phyloP scores from a whole-genome alignment of 2,329 filamentous ascomycete species.

The Purpureocillium takamizusanense region DNA sequence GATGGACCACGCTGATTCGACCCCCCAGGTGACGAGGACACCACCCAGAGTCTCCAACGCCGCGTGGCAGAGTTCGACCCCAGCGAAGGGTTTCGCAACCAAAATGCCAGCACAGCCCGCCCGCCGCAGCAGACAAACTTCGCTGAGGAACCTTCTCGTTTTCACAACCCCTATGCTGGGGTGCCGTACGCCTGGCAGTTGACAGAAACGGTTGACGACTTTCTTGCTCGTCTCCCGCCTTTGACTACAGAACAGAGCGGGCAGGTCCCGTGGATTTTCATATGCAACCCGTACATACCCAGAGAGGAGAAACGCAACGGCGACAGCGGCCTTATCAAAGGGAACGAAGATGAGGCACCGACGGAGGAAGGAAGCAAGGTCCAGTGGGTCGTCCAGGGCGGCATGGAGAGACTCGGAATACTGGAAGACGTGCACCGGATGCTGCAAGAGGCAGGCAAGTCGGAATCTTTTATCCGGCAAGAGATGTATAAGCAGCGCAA shows the following conservation, averaged over 20 bases:
- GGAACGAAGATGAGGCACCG: slow-evolving; percentile 40
- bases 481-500: slow-evolving; percentile 41
- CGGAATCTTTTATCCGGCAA: slow-evolving; percentile 26
- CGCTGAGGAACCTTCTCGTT: slow-evolving; percentile 15
- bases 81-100: slow-evolving; percentile 29
- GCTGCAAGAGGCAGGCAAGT: slow-evolving; percentile 28
- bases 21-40: slow-evolving; percentile 44
- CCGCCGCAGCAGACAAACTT: slow-evolving; percentile 12
- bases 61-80: slow-evolving; percentile 42
- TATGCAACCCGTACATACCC: slow-evolving; percentile 52
- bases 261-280: slow-evolving; percentile 60
- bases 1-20: too few relatives aligned
- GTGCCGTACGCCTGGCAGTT: slow-evolving; percentile 50
- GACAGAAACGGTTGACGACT: slow-evolving; percentile 53
- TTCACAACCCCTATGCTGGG: slow-evolving; percentile 53
- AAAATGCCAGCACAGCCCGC: slow-evolving; percentile 16
- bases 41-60: slow-evolving; percentile 36
- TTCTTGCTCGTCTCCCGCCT: slow-evolving; percentile 61
- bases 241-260: slow-evolving; percentile 41
- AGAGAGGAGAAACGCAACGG: slow-evolving; percentile 22
- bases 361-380: slow-evolving; percentile 36
- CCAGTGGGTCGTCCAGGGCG: slow-evolving; percentile 40
- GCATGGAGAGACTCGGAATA: slow-evolving; percentile 38
- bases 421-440: slow-evolving; percentile 38
- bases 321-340: slow-evolving; percentile 27